Evolutionary conservation across 2,329 filamentous ascomycete species (phyloP), one percentile per base, ranked within the genome.

Genomic region (Colletotrichum cuscutae): DNA sequence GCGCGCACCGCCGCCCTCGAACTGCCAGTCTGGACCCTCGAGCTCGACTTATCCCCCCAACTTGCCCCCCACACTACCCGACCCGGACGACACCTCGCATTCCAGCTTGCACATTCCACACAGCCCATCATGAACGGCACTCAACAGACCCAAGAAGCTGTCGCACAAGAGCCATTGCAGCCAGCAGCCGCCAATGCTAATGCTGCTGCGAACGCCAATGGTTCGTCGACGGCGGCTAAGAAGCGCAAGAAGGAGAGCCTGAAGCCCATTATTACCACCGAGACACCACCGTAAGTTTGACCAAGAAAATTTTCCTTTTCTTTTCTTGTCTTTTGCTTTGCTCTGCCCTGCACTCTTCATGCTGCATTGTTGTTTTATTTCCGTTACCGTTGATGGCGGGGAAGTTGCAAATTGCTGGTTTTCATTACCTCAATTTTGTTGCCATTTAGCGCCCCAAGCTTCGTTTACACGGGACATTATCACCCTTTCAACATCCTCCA

Each of bases 261-360:
- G 76, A 93, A 94, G 84, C 93, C 93, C 78, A 94, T 94, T 79
- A 92, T 94, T 82, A 94, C 92, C 53, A 93, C 89, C 72, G 92
- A 94, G 78, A 85, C 82, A 82, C 86, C 83, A 75, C 79, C 74
- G 78, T 81, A 80, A 80, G 83, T 63, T 56, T 52, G 35, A 35
- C 35, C n/a, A 28, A 42, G 32, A 64, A 26, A 15, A 6, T 64
- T 72, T 74, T 35, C 67, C 65, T 73, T 66, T 63, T 32, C 9
- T 32, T 11, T 11, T 32, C 8, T 11, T 32, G 30, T 32, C 66
- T 71, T 74, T 42, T 67, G 58, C 19, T 74, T 49, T 67, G 60
- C 19, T 24, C 65, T 68, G 30, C 42, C 5, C 11, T 19, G 19
- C 42, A 13, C 54, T 13, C 15, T 12, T n/a, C 42, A 8, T 37